Conservation (phyloP, 106 monocot genomes). For the Cymbidium sinense region DNA sequence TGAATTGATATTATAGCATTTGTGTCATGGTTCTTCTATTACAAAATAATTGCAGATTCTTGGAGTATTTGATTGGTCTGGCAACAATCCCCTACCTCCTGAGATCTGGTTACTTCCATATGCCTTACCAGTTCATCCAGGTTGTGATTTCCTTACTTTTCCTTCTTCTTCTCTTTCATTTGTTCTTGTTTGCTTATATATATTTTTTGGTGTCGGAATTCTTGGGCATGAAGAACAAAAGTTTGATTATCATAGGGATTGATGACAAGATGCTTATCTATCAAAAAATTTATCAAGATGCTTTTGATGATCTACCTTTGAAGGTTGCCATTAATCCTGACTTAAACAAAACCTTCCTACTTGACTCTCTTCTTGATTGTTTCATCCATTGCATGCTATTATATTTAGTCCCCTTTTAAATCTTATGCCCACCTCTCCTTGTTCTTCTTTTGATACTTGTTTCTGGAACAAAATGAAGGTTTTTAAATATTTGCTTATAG, state of each 20-base stretch:
- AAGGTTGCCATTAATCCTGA: too few relatives aligned
- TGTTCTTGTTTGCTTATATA: background rate
- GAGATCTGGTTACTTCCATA: constrained; percentile 88
- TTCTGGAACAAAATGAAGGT: too few relatives aligned
- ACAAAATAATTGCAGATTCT: constrained; percentile 51
- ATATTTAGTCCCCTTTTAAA: too few relatives aligned
- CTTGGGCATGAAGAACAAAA: background rate
- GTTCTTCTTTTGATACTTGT: too few relatives aligned
- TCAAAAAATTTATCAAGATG: too few relatives aligned
- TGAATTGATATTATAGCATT: background rate
- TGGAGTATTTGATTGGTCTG: constrained; percentile 92
- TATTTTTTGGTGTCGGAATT: background rate
- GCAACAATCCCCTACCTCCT: constrained; percentile 83
- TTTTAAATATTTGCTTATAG: background rate
- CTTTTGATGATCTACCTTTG: too few relatives aligned
- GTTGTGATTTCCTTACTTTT: constrained; percentile 13
- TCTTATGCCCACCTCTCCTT: too few relatives aligned
- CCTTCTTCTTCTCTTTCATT: background rate
- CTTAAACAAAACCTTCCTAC: too few relatives aligned
- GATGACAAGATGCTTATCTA: too few relatives aligned
- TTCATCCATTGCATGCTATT: too few relatives aligned
- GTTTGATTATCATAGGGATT: background rate
- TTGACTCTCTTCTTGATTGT: too few relatives aligned
- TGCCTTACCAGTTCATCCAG: constrained; percentile 83
- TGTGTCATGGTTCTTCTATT: background rate